Percentiles rank a stretch among this genome's conserved stretches.
Evolutionary conservation across 2,329 filamentous ascomycete species (phyloP).

Genomic region (Neurospora crassa): DNA sequence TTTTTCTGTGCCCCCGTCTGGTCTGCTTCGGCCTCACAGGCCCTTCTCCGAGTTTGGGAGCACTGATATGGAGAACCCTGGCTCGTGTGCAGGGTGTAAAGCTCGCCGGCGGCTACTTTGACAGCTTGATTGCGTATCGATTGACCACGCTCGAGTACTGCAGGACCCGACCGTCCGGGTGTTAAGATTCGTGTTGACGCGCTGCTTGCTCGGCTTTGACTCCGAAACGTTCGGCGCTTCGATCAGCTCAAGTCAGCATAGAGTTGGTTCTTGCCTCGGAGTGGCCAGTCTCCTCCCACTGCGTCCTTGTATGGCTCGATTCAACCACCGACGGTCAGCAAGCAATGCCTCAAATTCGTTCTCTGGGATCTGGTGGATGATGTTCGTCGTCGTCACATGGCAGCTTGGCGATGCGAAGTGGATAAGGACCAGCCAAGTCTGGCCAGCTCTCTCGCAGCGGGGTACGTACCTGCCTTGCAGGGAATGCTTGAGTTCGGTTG

Average conservation of each 20-base stretch:
- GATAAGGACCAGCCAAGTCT: neutral
- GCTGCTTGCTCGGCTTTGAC: neutral
- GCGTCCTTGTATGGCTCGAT: neutral
- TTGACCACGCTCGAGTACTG: neutral
- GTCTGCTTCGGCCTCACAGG: neutral
- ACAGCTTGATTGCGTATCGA: neutral
- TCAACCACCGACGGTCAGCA: neutral
- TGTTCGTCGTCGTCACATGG: neutral
- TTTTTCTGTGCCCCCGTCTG: neutral
- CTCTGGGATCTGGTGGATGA: neutral
- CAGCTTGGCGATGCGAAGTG: neutral
- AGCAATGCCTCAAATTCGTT: neutral
- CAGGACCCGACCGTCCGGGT: neutral
- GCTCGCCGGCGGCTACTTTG: neutral
- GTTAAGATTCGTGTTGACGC: neutral
- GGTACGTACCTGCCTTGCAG: neutral
- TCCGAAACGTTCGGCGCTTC: neutral
- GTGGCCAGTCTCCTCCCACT: neutral
- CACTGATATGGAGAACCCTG: neutral
- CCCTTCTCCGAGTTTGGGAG: neutral
- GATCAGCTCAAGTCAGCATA: neutral
- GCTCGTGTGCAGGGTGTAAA: neutral
- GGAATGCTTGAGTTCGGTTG: neutral
- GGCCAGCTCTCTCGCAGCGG: neutral
- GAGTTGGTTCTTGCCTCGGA: neutral